phyloP scores from a whole-genome alignment of 352 stramenopile genomes.

The Phytophthora sp. region DNA sequence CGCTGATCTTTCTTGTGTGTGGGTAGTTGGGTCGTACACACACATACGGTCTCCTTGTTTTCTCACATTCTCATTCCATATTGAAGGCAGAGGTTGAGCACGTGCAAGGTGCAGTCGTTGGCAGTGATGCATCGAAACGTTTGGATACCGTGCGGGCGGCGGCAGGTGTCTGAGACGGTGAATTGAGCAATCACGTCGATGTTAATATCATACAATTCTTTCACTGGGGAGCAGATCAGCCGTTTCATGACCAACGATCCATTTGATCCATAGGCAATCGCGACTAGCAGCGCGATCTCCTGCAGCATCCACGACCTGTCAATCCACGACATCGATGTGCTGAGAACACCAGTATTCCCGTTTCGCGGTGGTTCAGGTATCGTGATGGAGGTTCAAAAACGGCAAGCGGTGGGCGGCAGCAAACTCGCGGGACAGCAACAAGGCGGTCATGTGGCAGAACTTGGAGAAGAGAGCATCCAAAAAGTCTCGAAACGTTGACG shows the following conservation, averaged over 20 bases:
- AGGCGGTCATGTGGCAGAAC: background rate
- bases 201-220: background rate
- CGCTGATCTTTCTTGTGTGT: background rate
- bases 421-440: background rate
- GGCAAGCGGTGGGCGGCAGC: background rate
- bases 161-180: background rate
- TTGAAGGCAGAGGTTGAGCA: background rate
- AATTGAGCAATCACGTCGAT: background rate
- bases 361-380: background rate
- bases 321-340: background rate
- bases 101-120: background rate
- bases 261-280: background rate
- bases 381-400: background rate
- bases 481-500: background rate
- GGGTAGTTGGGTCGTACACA: no score
- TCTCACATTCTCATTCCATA: background rate
- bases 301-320: background rate
- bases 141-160: background rate
- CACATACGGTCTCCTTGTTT: background rate
- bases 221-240: background rate
- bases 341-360: background rate
- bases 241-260: background rate
- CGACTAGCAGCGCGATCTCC: background rate
- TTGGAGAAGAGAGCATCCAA: background rate
- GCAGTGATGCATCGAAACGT: background rate